Base-by-base conservation (phyloP, 495 filamentous ascomycete genomes). In the Astrothelium macrocarpum region DNA sequence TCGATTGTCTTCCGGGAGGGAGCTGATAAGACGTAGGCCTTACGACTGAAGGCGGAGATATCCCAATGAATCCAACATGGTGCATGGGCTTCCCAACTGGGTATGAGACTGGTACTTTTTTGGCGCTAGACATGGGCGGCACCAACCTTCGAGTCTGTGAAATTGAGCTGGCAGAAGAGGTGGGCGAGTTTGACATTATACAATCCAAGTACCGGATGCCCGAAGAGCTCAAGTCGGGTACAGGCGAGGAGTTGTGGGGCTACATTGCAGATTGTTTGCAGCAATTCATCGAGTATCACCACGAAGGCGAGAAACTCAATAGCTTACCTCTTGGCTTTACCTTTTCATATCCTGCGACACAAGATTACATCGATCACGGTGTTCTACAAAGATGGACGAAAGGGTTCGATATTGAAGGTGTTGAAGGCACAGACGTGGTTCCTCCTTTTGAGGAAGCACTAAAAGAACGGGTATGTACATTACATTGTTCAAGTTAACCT, bases 1-100 rank as follows among this genome's bases (percentile, higher is more conserved):
- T 82, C 82, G 60, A 93, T 62, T 82, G 84, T 64, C 95, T n/a
- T n/a, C n/a, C n/a, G n/a, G 92, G 77, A 91, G 90, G 90, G 75
- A 64, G 78, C 75, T 56, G 26, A 62, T 59, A 34, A 25, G 62
- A 39, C 29, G 61, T 65, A 89, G 91, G 92, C 65, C 80, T 98
- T 43, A 89, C 82, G 59, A 85, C 89, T 61, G 88, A 95, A 74
- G 94, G 94, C 59, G 92, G 91, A 59, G 93, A 86, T 74, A 97
- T 98, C 73, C 94, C 94, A 65, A 98, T 98, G 94, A 97, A 97
- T 77, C 89, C 94, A 46, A 97, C 94, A 60, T 98, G 94, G 94
- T 92, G 94, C 63, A 91, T 97, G 86, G 86, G 84, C 62, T 95
- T 89, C 76, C 94, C 94, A 64, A 87, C 88, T 71, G 94, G 94